Evolutionary conservation across 179 eudicot genomes (phyloP), one percentile per base, ranked within the genome.

Genomic region (Corrigiola litoralis): DNA sequence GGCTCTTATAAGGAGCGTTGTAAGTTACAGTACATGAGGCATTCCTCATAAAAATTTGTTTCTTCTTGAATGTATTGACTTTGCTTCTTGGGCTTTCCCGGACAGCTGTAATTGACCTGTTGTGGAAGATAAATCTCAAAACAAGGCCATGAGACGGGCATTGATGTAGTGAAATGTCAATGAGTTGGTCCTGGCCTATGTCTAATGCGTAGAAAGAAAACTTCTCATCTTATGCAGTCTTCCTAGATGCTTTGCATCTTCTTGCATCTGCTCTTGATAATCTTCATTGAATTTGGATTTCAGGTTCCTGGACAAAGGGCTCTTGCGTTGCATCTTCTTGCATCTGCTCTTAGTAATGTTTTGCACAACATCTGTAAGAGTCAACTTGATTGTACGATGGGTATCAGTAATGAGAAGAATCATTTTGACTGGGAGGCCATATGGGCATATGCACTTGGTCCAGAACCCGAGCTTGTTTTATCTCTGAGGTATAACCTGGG

Each of bases 361-460:
- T 72, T 77, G 47, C 70, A 54, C 67, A 66, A 56, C 60, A 80
- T 87, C 45, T 65, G 60, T 65, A 65, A 73, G 64, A 72, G 72
- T 36, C 76, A 74, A 74, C 65, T 61, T 70, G 80, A 79, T 57
- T 66, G 49, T 63, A 65, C 53, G 12, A 34, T 70, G 54, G 68
- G 67, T 57, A 20, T 68, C 36, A 72, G 66, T 42, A 54, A 51
- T 56, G 79, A 31, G 48, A 77, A 41, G 40, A 80, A 46, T 47
- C 45, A 46, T 61, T 69, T 69, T 69, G 94, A 94, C 76, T 94
- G 97, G 96, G 86, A 72, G 58, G 98, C 98, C 56, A 66, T 92
- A 34, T 92, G 96, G 98, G 88, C 98, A 48, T 92, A 83, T 78
- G 81, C 89, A 49, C 84, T 92, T 63, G 98, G 98, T 65, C 98